A percentile compares a stretch with the other conserved stretches of the same genome.
Conservation (phyloP, 176 grass and related monocot genomes). For the Musa itinerans region DNA sequence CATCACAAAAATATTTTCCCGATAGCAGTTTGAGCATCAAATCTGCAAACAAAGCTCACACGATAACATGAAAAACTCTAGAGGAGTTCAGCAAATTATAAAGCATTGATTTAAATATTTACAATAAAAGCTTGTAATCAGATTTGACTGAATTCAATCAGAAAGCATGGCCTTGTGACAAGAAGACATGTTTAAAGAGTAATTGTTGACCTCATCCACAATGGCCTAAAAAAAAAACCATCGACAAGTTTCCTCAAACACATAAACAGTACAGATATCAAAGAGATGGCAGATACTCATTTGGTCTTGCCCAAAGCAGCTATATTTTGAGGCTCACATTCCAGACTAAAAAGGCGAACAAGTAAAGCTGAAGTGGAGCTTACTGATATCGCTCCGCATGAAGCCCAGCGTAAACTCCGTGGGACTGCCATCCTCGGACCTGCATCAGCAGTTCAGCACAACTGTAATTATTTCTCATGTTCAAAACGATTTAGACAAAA, state of each 20-base stretch:
- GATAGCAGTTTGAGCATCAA: no score
- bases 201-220: no score
- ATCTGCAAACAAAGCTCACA: no score
- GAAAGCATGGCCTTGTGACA: no score
- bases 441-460: conserved; percentile 26
- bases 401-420: conserved; percentile 68
- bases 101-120: no score
- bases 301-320: conserved; percentile 50
- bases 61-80: no score
- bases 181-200: no score
- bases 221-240: no score
- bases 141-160: no score
- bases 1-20: no score
- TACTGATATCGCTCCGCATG: conserved; percentile 50
- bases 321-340: conserved; percentile 86
- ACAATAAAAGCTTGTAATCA: no score
- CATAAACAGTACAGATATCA: neutral
- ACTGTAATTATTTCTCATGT: neutral
- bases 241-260: neutral
- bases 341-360: conserved; percentile 64
- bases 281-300: neutral
- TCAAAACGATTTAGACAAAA: neutral
- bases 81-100: no score
- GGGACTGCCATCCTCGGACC: conserved; percentile 66
- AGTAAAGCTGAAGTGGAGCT: conserved; percentile 46